Conservation (phyloP, 1,284 basidiomycete species). For the Boletus austroedulis region DNA sequence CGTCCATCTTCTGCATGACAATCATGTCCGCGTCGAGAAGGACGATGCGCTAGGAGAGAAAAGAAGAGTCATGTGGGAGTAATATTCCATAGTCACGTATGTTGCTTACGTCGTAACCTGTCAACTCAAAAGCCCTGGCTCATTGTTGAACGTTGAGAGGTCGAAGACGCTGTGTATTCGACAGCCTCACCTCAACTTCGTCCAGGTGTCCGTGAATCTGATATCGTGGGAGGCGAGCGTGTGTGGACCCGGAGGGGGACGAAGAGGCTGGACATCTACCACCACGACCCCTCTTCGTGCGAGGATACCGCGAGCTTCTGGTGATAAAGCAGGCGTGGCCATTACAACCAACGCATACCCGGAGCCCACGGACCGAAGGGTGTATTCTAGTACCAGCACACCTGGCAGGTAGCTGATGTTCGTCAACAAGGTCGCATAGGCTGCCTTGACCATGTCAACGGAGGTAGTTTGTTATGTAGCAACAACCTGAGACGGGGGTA, state of each 20-base stretch:
- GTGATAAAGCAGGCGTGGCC: slow-evolving; percentile 63
- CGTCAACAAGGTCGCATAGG: slow-evolving; percentile 68
- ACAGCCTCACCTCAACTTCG: slow-evolving; percentile 70
- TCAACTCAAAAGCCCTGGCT: slow-evolving; percentile 44
- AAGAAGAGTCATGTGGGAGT: not conserved
- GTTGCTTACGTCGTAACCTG: slow-evolving; percentile 68
- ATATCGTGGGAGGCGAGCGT: slow-evolving; percentile 51
- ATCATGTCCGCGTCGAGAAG: slow-evolving; percentile 93
- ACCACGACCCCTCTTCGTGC: slow-evolving; percentile 51
- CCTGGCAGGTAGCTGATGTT: slow-evolving; percentile 70
- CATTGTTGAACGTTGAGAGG: not conserved
- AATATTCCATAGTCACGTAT: not conserved
- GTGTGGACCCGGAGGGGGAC: slow-evolving; percentile 53
- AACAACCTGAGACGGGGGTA: not conserved
- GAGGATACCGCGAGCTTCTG: slow-evolving; percentile 55
- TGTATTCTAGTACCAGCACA: slow-evolving; percentile 69
- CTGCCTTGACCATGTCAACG: slow-evolving; percentile 37
- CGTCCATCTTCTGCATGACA: slow-evolving; percentile 86
- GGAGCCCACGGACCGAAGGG: slow-evolving; percentile 61
- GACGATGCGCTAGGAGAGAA: slow-evolving; percentile 61
- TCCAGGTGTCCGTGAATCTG: slow-evolving; percentile 87
- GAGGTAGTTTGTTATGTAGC: not conserved
- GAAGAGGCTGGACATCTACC: slow-evolving; percentile 59
- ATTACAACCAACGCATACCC: slow-evolving; percentile 82
- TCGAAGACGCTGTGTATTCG: slow-evolving; percentile 57